A percentile compares a stretch with the other conserved stretches of the same genome.
Conservation (phyloP, 345 rosid species). For the Chamaenerion angustifolium region DNA sequence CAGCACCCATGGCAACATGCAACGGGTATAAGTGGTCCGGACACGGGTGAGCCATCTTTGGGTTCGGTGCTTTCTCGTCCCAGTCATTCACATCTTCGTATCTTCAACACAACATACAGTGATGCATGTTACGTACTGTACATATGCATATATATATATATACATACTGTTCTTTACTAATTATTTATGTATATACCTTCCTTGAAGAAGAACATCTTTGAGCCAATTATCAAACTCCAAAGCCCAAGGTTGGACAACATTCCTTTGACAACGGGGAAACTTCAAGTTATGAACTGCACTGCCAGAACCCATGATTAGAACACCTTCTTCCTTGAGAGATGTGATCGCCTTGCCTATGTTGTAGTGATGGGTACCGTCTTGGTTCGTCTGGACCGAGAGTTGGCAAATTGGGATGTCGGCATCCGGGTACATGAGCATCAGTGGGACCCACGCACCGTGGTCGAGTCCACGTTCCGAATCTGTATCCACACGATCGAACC, state of each 20-base stretch:
- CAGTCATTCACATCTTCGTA: conserved; percentile 69
- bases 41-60: conserved; percentile 67
- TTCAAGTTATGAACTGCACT: conserved; percentile 66
- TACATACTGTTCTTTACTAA: background rate
- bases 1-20: conserved; percentile 89
- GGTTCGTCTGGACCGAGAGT: conserved; percentile 55
- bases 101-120: conserved; percentile 11
- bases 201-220: conserved; percentile 55
- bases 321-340: conserved; percentile 70
- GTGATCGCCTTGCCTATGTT: conserved; percentile 83
- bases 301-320: conserved; percentile 81
- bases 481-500: conserved; percentile 40
- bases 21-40: conserved; percentile 87
- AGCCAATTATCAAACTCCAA: conserved; percentile 74
- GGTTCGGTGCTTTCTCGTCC: conserved; percentile 50
- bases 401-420: conserved; percentile 74
- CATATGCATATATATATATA: no score
- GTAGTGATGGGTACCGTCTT: conserved; percentile 52
- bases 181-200: conserved; percentile 49
- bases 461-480: conserved; percentile 70
- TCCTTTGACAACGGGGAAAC: conserved; percentile 11
- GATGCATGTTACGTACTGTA: no score
- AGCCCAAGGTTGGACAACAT: conserved; percentile 55
- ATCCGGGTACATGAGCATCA: conserved; percentile 91
- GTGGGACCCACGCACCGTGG: conserved; percentile 95